Percentiles rank a stretch among this genome's conserved stretches.
Conservation (phyloP, 768 basidiomycete genomes). For the Fomitopsis pulvina region DNA sequence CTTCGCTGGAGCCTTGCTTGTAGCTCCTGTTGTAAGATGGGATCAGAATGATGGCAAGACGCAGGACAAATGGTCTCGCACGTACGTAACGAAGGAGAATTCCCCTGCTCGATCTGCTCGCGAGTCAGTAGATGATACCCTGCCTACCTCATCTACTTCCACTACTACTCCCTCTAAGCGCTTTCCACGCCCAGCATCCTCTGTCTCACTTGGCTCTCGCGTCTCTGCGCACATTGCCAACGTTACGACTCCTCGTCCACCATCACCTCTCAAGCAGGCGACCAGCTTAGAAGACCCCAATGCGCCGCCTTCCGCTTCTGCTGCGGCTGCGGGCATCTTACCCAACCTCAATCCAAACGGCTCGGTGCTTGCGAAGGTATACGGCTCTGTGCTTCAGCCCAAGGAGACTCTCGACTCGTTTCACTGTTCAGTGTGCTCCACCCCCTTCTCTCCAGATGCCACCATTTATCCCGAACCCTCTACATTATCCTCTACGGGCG, state of each 20-base stretch:
- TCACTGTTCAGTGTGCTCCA: constrained; percentile 59
- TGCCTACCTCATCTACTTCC: constrained; percentile 11
- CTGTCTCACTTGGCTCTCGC: constrained; percentile 33
- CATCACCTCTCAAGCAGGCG: constrained; percentile 48
- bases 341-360: constrained; percentile 52
- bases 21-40: constrained; percentile 71
- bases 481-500: constrained; percentile 18
- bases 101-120: constrained; percentile 33
- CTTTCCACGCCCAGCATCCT: constrained; percentile 43
- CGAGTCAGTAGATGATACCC: constrained; percentile 6
- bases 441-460: constrained; percentile 69
- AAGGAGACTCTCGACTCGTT: constrained; percentile 66
- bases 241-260: constrained; percentile 43
- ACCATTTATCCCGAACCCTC: constrained; percentile 79
- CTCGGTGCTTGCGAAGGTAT: constrained; percentile 71
- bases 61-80: constrained; percentile 75
- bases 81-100: constrained; percentile 55
- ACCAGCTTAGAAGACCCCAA: constrained; percentile 17
- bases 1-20: constrained; percentile 1
- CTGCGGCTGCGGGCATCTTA: constrained; percentile 55
- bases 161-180: constrained; percentile 32
- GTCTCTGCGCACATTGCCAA: constrained; percentile 55
- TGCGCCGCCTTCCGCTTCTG: constrained; percentile 36
- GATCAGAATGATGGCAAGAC: constrained; percentile 37
- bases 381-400: constrained; percentile 78